phyloP scores from a whole-genome alignment of 2,329 filamentous ascomycete species.

The Monosporascus cannonballus region DNA sequence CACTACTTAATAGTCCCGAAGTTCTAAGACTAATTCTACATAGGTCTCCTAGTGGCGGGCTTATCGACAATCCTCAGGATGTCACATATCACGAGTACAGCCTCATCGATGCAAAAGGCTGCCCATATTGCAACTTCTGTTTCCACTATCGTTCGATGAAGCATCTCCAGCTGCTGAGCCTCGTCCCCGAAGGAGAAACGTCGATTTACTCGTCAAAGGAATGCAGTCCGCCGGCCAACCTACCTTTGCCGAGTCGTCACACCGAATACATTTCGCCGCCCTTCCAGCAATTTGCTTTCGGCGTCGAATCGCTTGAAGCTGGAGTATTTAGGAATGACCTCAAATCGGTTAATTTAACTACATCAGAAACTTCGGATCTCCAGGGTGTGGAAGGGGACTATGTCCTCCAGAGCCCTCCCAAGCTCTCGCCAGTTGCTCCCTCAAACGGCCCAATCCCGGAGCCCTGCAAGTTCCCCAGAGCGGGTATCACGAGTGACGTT shows the following conservation, averaged over 20 bases:
- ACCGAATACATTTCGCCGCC: neutral
- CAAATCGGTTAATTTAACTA: conserved; percentile 1
- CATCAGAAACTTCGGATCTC: conserved; percentile 1
- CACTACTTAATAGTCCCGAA: conserved; percentile 2
- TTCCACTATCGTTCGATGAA: conserved; percentile 52
- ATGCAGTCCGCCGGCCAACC: neutral
- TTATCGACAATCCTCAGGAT: conserved; percentile 45
- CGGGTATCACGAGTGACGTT: conserved; percentile 3
- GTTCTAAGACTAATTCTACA: conserved; percentile 1
- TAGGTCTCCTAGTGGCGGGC: conserved; percentile 47
- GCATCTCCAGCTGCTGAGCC: conserved; percentile 40
- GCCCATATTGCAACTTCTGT: conserved; percentile 46
- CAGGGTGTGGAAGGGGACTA: conserved; percentile 6
- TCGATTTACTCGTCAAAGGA: conserved; percentile 1
- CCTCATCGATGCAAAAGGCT: conserved; percentile 44
- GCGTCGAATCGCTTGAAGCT: conserved; percentile 6
- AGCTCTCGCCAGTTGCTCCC: conserved; percentile 4
- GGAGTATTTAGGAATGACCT: conserved; percentile 6
- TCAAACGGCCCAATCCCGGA: neutral
- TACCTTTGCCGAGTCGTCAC: neutral
- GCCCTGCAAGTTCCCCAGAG: neutral
- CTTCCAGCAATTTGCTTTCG: conserved; percentile 12
- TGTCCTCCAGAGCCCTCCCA: conserved; percentile 11
- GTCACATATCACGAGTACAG: conserved; percentile 46
- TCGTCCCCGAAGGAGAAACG: conserved; percentile 31